Percentiles rank a stretch among this genome's conserved stretches.
These are phyloP conservation scores for Venturiaceae sp. DNA, from an alignment of 2,329 filamentous ascomycete species.

Conservation along the genomic window DNA sequence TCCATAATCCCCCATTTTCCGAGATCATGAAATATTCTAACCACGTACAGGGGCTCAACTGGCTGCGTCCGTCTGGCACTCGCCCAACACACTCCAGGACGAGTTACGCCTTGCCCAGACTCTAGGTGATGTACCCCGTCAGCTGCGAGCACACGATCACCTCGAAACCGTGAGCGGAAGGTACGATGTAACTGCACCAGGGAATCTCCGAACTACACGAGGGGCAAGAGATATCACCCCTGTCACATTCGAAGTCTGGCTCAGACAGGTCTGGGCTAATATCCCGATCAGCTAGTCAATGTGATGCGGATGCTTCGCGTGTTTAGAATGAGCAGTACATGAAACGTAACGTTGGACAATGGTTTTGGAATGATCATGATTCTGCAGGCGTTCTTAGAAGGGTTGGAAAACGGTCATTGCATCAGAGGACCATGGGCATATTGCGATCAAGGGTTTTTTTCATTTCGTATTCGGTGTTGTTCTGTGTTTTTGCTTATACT, in stretches of 20 bases:
- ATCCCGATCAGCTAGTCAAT: not conserved
- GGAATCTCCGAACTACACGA: slow-evolving; percentile 43
- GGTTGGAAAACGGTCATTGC: no score
- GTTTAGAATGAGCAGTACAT: no score
- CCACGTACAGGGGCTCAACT: not conserved
- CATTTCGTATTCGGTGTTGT: no score
- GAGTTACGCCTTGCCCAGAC: slow-evolving; percentile 32
- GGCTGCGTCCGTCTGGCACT: not conserved
- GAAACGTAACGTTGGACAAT: no score
- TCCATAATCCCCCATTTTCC: not conserved
- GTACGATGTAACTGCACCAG: slow-evolving; percentile 51
- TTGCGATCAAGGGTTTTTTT: no score
- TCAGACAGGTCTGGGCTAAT: slow-evolving; percentile 12
- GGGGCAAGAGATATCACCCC: slow-evolving; percentile 26
- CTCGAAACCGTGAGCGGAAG: slow-evolving; percentile 59
- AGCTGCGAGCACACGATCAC: slow-evolving; percentile 45
- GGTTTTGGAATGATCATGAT: no score
- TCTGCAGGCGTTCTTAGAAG: no score
- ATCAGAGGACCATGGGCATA: no score
- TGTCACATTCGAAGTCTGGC: slow-evolving; percentile 28
- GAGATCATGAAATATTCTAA: slow-evolving; percentile 16
- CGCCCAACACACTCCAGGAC: slow-evolving; percentile 21
- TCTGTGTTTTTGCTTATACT: no score
- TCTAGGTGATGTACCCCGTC: slow-evolving; percentile 21
- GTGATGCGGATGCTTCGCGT: no score